Base-by-base conservation (phyloP, 345 rosid genomes). In the Syzygium oleosum region DNA sequence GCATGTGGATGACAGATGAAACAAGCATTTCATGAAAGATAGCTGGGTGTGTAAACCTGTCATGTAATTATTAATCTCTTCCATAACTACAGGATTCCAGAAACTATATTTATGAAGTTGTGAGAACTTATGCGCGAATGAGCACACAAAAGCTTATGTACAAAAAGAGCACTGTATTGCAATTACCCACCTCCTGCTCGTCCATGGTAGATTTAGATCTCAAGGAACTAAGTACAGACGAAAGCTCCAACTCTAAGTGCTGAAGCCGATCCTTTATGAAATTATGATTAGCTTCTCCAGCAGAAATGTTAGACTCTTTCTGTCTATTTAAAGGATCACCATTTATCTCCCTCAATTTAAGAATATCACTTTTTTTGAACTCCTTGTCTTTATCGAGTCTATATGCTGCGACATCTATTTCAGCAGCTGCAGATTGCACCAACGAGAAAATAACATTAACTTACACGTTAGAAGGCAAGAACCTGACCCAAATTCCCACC, bases 191-290 rank as follows among this genome's bases (percentile, higher is more conserved):
- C 90, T 89, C 90, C 84, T 89, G 86, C 84, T 59, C 87, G 93
- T 89, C 92, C 85, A 80, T 90, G 87, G 46, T 31, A 85, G 91
- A 85, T 52, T 91, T 90, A 87, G 96, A 94, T 91, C 95, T 94
- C 90, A 96, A 89, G 58, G 90, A 88, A 52, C 87, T 90, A 88
- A 98, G 98, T 49, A 92, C 97, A 78, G 95, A 93, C 49, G 97
- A 94, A 89, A 98, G 98, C 93, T 98, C 97, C 41, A 90, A 90
- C 90, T 94, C 94, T 91, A 98, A 93, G 87, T 91, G 92, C 89
- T 90, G 92, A 90, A 96, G 95, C 89, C 94, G 97, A 87, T 88
- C 91, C 89, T 87, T 90, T 87, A 96, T 90, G 63, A 92, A 88
- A 88, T 88, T 92, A 83, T 86, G 89, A 61, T 90, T 87, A 58